A percentile compares a stretch with the other conserved stretches of the same genome.
These are phyloP conservation scores for Leccinum longicurvipes DNA, from an alignment of 768 basidiomycete genomes.

Conservation along the genomic window DNA sequence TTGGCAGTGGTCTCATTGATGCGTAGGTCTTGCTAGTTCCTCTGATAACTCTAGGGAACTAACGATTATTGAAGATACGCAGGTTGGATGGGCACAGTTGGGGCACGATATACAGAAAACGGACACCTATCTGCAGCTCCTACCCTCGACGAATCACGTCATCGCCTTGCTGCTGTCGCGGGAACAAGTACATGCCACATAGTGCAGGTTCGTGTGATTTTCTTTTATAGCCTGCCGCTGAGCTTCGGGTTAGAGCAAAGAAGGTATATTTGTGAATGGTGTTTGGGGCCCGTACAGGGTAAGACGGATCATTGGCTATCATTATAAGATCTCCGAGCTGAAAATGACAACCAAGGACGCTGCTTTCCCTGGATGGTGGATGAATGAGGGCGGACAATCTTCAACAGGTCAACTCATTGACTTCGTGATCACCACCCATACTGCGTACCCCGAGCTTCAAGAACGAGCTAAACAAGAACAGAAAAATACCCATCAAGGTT, in stretches of 20 bases:
- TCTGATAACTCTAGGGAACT: neutral
- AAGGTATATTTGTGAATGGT: slow-evolving; percentile 84
- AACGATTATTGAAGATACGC: slow-evolving; percentile 57
- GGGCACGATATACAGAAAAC: slow-evolving; percentile 62
- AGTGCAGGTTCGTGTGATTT: slow-evolving; percentile 57
- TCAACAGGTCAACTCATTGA: slow-evolving; percentile 95
- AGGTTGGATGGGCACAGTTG: slow-evolving; percentile 96
- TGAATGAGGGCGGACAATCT: slow-evolving; percentile 99
- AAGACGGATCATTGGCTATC: slow-evolving; percentile 3
- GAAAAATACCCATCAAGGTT: slow-evolving; percentile 58
- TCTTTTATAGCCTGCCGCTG: neutral
- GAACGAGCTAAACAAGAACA: slow-evolving; percentile 57
- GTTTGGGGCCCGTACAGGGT: slow-evolving; percentile 92
- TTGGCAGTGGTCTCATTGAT: slow-evolving; percentile 94
- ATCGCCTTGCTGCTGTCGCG: slow-evolving; percentile 87
- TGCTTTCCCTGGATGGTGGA: slow-evolving; percentile 95
- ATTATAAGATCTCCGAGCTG: neutral
- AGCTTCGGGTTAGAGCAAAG: slow-evolving; percentile 52
- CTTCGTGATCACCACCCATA: slow-evolving; percentile 90
- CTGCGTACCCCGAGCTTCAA: slow-evolving; percentile 71
- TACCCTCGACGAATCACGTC: slow-evolving; percentile 68
- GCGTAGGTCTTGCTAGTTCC: slow-evolving; percentile 51
- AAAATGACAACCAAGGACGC: slow-evolving; percentile 53
- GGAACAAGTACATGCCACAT: slow-evolving; percentile 97
- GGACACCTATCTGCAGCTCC: slow-evolving; percentile 55